Conservation (phyloP, 2,329 filamentous ascomycete species). For the Colletotrichum chrysophilum region DNA sequence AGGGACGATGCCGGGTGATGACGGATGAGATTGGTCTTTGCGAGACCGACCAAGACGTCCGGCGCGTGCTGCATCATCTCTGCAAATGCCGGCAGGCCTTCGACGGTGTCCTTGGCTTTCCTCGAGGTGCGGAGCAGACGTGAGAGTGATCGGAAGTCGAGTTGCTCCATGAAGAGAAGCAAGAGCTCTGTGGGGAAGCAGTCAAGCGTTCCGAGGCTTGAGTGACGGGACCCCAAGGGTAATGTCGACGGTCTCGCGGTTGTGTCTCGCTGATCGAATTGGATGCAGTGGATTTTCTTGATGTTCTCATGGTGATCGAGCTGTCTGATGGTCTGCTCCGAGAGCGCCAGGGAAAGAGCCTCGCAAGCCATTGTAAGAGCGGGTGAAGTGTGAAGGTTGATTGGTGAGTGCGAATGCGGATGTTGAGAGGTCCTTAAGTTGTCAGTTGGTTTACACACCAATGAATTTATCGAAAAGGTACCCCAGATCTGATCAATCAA, state of each 20-base stretch:
- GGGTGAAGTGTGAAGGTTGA: background rate
- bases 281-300: background rate
- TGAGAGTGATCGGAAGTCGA: constrained; percentile 32
- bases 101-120: constrained; percentile 28
- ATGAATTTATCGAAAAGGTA: background rate
- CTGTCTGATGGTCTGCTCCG: background rate
- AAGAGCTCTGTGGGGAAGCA: constrained; percentile 30
- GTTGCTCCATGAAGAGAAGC: constrained; percentile 27
- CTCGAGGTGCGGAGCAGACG: constrained; percentile 31
- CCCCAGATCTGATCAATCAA: background rate
- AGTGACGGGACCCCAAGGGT: constrained; percentile 8
- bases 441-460: background rate
- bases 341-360: background rate
- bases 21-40: constrained; percentile 26
- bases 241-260: background rate
- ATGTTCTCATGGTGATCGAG: background rate
- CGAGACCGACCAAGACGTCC: constrained; percentile 28
- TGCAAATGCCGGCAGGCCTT: constrained; percentile 40
- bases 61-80: constrained; percentile 45
- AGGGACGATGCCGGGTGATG: constrained; percentile 27
- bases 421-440: background rate
- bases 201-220: constrained; percentile 31
- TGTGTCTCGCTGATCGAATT: background rate
- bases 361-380: background rate
- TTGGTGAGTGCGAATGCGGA: background rate